Evolutionary conservation across 2,329 filamentous ascomycete genomes (phyloP).

Genomic region (Nemania sp.): DNA sequence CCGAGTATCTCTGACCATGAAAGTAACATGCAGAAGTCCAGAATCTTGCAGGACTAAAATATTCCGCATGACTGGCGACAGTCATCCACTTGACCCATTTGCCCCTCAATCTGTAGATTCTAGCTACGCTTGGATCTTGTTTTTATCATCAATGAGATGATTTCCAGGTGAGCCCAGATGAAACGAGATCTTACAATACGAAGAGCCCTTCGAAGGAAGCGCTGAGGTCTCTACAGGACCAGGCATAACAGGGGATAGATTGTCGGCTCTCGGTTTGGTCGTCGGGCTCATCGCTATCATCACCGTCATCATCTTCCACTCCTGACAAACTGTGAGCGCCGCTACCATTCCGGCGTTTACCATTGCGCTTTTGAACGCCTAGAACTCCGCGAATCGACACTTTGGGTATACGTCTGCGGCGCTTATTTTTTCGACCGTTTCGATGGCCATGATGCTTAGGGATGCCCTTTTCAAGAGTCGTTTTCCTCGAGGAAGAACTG

Average conservation of each 20-base stretch:
- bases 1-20: neutral
- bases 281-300: constrained; percentile 69
- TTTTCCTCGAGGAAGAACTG: constrained; percentile 94
- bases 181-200: neutral
- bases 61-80: constrained; percentile 23
- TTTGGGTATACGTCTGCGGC: constrained; percentile 43
- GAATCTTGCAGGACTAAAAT: neutral
- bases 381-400: constrained; percentile 53
- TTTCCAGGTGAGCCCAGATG: neutral
- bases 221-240: constrained; percentile 52
- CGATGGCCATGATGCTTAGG: constrained; percentile 46
- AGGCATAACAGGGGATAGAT: constrained; percentile 68
- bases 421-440: constrained; percentile 30
- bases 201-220: neutral
- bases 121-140: neutral
- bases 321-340: constrained; percentile 30
- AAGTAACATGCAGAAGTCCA: constrained; percentile 1
- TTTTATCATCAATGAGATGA: neutral
- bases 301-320: constrained; percentile 58
- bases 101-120: constrained; percentile 36
- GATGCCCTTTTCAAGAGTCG: constrained; percentile 65
- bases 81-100: constrained; percentile 38
- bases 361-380: constrained; percentile 52
- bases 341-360: constrained; percentile 28
- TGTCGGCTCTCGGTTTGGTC: constrained; percentile 61